phyloP scores from a whole-genome alignment of 2,329 filamentous ascomycete species.

The Conoideocrella luteorostrata region DNA sequence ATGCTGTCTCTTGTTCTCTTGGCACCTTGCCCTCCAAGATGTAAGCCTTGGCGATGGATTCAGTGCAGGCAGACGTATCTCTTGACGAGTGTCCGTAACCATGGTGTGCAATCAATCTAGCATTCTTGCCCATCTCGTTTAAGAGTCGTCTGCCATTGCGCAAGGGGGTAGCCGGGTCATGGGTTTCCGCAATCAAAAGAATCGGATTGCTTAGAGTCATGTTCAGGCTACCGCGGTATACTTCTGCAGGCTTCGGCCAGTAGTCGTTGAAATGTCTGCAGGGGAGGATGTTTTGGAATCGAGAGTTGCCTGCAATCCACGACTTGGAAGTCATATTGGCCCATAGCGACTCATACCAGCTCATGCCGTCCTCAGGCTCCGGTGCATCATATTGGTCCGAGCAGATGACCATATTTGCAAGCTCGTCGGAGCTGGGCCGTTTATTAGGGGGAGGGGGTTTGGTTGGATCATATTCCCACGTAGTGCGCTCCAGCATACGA shows the following conservation, averaged over 20 bases:
- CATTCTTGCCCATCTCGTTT: constrained; percentile 40
- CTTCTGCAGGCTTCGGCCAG: constrained; percentile 40
- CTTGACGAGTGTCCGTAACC: constrained; percentile 42
- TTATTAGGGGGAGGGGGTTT: constrained; percentile 20
- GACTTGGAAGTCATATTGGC: constrained; percentile 37
- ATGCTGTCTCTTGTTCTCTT: constrained; percentile 34
- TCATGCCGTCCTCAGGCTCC: constrained; percentile 28
- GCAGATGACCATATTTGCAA: constrained; percentile 37
- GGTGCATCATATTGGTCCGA: constrained; percentile 39
- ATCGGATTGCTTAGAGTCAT: constrained; percentile 36
- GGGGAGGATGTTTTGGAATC: constrained; percentile 38
- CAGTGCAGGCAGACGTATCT: constrained; percentile 40
- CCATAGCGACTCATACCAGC: constrained; percentile 42
- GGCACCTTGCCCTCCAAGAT: constrained; percentile 37
- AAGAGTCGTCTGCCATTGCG: constrained; percentile 39
- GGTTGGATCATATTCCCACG: constrained; percentile 37
- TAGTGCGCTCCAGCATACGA: constrained; percentile 27
- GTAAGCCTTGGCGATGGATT: constrained; percentile 31
- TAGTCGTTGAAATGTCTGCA: constrained; percentile 39
- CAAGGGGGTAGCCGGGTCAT: constrained; percentile 44
- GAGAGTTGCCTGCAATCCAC: constrained; percentile 41
- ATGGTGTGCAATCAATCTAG: constrained; percentile 41
- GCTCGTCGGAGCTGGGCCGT: constrained; percentile 31
- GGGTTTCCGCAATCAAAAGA: constrained; percentile 41
- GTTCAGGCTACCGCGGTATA: constrained; percentile 40